Evolutionary conservation across 768 basidiomycete species (phyloP).

Genomic region (Chalciporus chontae): DNA sequence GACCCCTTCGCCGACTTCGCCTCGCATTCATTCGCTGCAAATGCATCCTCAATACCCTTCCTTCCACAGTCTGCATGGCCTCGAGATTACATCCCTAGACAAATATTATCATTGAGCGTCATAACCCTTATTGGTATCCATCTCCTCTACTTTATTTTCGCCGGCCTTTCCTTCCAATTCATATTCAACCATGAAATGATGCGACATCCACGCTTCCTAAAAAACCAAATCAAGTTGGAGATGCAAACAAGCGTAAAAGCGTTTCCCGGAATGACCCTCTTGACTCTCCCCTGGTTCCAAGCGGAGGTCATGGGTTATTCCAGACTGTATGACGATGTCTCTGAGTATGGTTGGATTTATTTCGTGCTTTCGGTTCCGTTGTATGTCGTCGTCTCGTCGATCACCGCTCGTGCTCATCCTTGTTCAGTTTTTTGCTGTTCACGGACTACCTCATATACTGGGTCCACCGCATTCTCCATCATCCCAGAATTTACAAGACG

Average conservation of each 20-base stretch:
- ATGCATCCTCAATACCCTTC: conserved; percentile 38
- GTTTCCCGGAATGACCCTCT: conserved; percentile 76
- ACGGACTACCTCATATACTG: conserved; percentile 96
- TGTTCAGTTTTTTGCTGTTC: conserved; percentile 66
- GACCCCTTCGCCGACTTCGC: conserved; percentile 39
- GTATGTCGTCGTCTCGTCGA: conserved; percentile 39
- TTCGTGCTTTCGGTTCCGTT: conserved; percentile 62
- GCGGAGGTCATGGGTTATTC: conserved; percentile 87
- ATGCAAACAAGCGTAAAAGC: conserved; percentile 70
- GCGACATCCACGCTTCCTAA: conserved; percentile 89
- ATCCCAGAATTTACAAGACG: conserved; percentile 81
- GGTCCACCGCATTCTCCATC: conserved; percentile 90
- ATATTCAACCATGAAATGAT: conserved; percentile 97
- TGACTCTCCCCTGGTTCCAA: conserved; percentile 94
- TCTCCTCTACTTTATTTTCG: conserved; percentile 85
- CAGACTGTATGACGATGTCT: conserved; percentile 70
- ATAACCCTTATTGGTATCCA: conserved; percentile 82
- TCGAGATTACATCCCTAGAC: conserved; percentile 77
- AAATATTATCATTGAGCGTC: conserved; percentile 63
- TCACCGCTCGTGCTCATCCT: neutral
- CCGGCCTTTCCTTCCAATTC: conserved; percentile 74
- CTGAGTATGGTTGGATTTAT: conserved; percentile 78
- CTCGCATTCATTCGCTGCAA: conserved; percentile 28
- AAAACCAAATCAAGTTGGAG: conserved; percentile 81
- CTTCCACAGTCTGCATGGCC: conserved; percentile 71